Evolutionary conservation across 371 early-diverging fungal species (phyloP), one percentile per base, ranked within the genome.

Genomic region (Neoconidiobolus thromboides): DNA sequence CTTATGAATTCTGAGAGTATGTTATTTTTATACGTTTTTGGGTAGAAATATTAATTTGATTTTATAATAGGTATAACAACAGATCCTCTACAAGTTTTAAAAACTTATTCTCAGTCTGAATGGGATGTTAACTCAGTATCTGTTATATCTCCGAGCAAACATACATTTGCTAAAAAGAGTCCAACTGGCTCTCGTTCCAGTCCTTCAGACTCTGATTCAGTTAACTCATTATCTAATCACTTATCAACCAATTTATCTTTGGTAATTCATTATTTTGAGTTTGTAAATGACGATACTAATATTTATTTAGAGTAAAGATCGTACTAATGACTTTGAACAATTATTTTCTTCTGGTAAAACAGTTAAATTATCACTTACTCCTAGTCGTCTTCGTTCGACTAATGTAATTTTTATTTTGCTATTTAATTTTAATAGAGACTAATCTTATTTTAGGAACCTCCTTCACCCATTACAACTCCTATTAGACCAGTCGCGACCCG

Each of bases 171-270:
- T 26, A 26, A 26, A 26, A 26, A 26, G 26, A 26, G 26, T 26
- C 26, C 26, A 26, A 26, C 26, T 26, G 26, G 26, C 26, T 26
- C 26, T 26, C 26, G 26, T 26, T 26, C 26, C 26, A 26, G 26
- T 26, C 26, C 26, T 26, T 26, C 26, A 26, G 52, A 51, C 5
- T 3, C 52, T 7, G 37, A 51, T 7, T 38, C 10, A 7, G 52
- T 51, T 38, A 14, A 14, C 37, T 38, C 14, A 6, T n/a, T 51
- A 51, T 51, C 52, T 38, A 38, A 51, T 36, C 52, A 51, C 36
- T 38, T 51, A 7, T 51, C 52, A 5, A 51, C 52, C 52, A 51
- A 51, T 51, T 51, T 51, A 51, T 51, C 52, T n/a, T 7, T 51
- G n/a, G 52, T 51, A 51, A 51, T 10, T 14, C 36, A 7, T 51